Evolutionary conservation across 805 yeast genomes (phyloP).

Genomic region (Lipomyces orientalis): DNA sequence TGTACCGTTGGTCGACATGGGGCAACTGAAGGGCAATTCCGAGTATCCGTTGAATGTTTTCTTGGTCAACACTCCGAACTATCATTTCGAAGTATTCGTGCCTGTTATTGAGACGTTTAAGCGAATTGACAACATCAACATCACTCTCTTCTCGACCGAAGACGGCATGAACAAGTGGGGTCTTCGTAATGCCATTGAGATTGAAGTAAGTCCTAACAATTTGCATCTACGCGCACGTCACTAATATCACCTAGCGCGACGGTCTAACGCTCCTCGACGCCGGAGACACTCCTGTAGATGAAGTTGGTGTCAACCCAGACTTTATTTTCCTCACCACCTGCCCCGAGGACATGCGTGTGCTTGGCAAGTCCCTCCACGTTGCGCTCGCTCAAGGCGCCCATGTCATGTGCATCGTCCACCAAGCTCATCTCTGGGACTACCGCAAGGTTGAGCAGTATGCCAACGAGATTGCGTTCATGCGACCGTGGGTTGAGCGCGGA

Average conservation of each 20-base stretch:
- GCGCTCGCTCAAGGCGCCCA: constrained; percentile 24
- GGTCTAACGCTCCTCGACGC: constrained; percentile 13
- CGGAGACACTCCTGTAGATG: not conserved
- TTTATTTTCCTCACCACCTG: constrained; percentile 32
- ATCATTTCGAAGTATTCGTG: constrained; percentile 26
- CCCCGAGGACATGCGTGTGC: constrained; percentile 32
- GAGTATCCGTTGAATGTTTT: constrained; percentile 14
- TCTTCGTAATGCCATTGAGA: constrained; percentile 28
- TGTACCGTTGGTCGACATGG: not conserved
- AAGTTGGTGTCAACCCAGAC: constrained; percentile 23
- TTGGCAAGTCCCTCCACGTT: constrained; percentile 16
- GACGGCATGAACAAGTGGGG: constrained; percentile 32
- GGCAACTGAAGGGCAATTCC: constrained; percentile 3
- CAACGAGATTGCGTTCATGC: constrained; percentile 23
- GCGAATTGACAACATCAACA: constrained; percentile 6
- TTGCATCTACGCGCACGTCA: no score
- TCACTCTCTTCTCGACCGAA: constrained; percentile 26
- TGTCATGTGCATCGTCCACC: constrained; percentile 29
- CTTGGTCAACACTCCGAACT: constrained; percentile 24
- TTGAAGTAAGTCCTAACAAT: constrained; percentile 15
- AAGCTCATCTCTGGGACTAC: constrained; percentile 31
- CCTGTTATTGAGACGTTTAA: constrained; percentile 15
- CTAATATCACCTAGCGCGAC: constrained; percentile 12
- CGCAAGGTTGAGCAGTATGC: constrained; percentile 16
- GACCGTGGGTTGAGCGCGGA: constrained; percentile 24